phyloP scores from a whole-genome alignment of 2,329 filamentous ascomycete species.

The Eurotiales sp. region DNA sequence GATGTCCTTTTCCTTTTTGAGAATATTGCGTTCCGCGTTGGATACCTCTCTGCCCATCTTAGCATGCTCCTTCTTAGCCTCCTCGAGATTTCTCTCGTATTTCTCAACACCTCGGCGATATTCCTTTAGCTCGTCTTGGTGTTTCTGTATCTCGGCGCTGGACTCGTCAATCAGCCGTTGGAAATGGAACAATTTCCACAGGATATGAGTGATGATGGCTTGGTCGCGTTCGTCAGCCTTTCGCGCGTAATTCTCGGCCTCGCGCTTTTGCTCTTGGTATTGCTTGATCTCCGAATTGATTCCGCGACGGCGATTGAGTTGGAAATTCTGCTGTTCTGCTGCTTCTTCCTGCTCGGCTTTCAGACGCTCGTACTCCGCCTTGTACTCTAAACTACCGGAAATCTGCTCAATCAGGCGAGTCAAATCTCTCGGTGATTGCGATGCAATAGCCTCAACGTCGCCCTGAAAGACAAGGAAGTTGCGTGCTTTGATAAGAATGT shows the following conservation, averaged over 20 bases:
- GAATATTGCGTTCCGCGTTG: constrained; percentile 81
- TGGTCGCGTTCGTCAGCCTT: constrained; percentile 88
- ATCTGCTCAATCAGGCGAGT: constrained; percentile 96
- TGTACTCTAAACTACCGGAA: constrained; percentile 91
- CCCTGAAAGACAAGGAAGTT: constrained; percentile 99
- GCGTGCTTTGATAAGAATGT: constrained; percentile 94
- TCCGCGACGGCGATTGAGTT: constrained; percentile 81
- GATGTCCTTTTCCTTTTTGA: constrained; percentile 77
- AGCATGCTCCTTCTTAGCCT: constrained; percentile 78
- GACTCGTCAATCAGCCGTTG: constrained; percentile 92
- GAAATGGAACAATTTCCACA: constrained; percentile 97
- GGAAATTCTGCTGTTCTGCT: constrained; percentile 80
- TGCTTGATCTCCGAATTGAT: constrained; percentile 98
- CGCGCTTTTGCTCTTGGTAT: constrained; percentile 93
- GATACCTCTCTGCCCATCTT: constrained; percentile 70
- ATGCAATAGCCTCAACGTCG: constrained; percentile 94
- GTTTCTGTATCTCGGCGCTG: constrained; percentile 81
- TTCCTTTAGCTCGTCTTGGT: constrained; percentile 93
- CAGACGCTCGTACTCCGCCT: constrained; percentile 87
- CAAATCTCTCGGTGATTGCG: constrained; percentile 88
- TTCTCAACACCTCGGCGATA: constrained; percentile 82
- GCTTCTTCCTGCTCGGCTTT: constrained; percentile 83
- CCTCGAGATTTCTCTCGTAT: constrained; percentile 74
- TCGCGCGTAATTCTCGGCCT: constrained; percentile 87
- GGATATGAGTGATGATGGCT: constrained; percentile 84